Evolutionary conservation across 1,284 basidiomycete species (phyloP), one percentile per base, ranked within the genome.

Genomic region (Volvariella surrecta): DNA sequence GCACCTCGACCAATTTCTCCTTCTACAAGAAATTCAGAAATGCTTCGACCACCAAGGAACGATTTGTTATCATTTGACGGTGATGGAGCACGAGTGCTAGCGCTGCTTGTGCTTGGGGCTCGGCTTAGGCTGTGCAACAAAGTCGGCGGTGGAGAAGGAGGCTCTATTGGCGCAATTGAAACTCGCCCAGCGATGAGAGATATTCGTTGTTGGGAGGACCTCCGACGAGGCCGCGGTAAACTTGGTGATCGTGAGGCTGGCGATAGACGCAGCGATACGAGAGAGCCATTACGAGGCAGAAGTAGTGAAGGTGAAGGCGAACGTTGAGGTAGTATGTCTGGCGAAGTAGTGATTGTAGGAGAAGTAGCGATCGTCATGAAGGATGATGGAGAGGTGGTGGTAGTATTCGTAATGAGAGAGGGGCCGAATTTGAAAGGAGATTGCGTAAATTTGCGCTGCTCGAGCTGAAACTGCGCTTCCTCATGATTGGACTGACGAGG

Each of bases 1-100:
- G 95, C 95, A n/a, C 95, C 95, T 46, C 92, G 77, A 18, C 95
- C 92, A 16, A 94, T 87, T 57, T 96, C 91, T 40, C 76, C 76
- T 51, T 92, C 78, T 44, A 96, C 84, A 21, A 85, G 73, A 56
- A 83, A 92, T 54, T 89, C 82, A 2, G 77, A 79, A 46, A 92
- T 87, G 50, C 68, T 81, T 47, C 78, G 74, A 39, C 73, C 72
- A 40, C 76, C 79, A 3, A 79, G 59, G 48, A 74, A 73, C 3
- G 68, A 62, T 35, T 73, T 64, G 32, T 66, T 63, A 44, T 75
- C 70, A 11, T 59, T 49, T 9, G 60, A 56, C 13, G 84, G 79
- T 1, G 81, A 76, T 3, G 83, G 79, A 22, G 82, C 68, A 32
- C 76, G 68, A 3, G 79, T 77, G 52, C 78, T 81, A 41, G 67